Evolutionary conservation across 106 monocot genomes (phyloP), one percentile per base, ranked within the genome.

Genomic region (Agapanthus africanus): DNA sequence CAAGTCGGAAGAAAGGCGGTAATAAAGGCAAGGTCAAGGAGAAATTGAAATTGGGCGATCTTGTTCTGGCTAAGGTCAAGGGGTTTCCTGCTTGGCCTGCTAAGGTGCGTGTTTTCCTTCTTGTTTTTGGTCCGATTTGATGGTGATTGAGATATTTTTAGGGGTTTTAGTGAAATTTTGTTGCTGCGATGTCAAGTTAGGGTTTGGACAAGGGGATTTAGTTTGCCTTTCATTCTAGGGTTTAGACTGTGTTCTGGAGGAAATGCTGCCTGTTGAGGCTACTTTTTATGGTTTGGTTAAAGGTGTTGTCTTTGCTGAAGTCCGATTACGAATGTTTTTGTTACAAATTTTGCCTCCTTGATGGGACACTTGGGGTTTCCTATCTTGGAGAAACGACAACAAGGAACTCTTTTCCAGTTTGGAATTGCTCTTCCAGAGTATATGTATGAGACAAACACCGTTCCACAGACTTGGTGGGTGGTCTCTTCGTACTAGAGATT

Each of bases 31-130:
- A 66, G 71, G 57, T 8, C 41, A 78, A 59, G 70, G 65, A 40
- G 22, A 62, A 73, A 59, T 65, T 78, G 42, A 62, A 69, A 51
- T 31, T 80, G 28, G 84, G 84, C 2, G 84, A 79, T 76, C 73
- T 84, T 56, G 84, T 84, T 21, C 76, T 84, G 34, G 84, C 84
- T 7, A 84, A 73, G 73, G 79, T 84, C 47, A 79, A 80, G 79
- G 84, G 84, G 7, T 76, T 72, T 49, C 84, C 84, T 1, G 7
- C 73, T 8, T 84, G 84, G 84, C 84, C 84, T 1, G 84, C 84
- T 27, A 76, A 76, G 84, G 79, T 83, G 40, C 13, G 60, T 37
- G 31, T 40, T 40, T 22, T 76, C 2, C 22, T 52, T 26, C 3
- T 30, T 18, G 7, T 37, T 54, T 10, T 37, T 37, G 1, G 3